These are phyloP conservation scores for Bruguiera sexangula DNA, from an alignment of 345 rosid species.

Conservation along the genomic window DNA sequence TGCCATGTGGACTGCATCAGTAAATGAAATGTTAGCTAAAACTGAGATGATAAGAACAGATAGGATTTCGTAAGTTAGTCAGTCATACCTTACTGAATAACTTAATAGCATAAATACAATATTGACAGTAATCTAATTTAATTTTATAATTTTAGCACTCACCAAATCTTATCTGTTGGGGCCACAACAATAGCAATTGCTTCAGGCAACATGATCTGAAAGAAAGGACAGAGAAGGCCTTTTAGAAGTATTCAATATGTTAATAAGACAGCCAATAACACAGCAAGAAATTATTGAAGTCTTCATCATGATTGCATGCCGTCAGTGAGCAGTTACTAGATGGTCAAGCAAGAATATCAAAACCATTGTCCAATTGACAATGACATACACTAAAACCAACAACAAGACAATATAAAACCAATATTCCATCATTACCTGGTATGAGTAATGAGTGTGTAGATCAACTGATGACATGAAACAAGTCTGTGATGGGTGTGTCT, in stretches of 20 bases:
- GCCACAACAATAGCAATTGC: slow-evolving; percentile 98
- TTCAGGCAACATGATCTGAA: slow-evolving; percentile 87
- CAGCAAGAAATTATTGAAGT: neutral
- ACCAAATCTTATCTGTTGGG: slow-evolving; percentile 52
- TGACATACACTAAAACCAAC: slow-evolving; percentile 65
- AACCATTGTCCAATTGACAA: neutral
- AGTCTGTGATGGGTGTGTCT: slow-evolving; percentile 97
- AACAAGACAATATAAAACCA: slow-evolving; percentile 32
- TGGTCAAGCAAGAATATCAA: too few species aligned
- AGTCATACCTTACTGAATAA: too few species aligned
- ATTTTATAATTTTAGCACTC: too few species aligned
- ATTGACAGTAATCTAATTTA: too few species aligned
- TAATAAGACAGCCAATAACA: neutral
- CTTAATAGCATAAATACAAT: too few species aligned
- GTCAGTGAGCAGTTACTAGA: too few species aligned
- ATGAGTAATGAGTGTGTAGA: slow-evolving; percentile 96
- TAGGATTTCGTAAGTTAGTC: too few species aligned
- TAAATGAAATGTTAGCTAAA: neutral
- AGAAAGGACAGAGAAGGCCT: neutral
- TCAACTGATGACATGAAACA: slow-evolving; percentile 99
- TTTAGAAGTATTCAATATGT: slow-evolving; percentile 3
- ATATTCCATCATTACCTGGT: slow-evolving; percentile 55
- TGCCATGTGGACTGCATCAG: slow-evolving; percentile 70
- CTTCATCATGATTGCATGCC: neutral
- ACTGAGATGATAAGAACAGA: too few species aligned